Conservation (phyloP, 83 land plant genomes). For the Larix sibirica region DNA sequence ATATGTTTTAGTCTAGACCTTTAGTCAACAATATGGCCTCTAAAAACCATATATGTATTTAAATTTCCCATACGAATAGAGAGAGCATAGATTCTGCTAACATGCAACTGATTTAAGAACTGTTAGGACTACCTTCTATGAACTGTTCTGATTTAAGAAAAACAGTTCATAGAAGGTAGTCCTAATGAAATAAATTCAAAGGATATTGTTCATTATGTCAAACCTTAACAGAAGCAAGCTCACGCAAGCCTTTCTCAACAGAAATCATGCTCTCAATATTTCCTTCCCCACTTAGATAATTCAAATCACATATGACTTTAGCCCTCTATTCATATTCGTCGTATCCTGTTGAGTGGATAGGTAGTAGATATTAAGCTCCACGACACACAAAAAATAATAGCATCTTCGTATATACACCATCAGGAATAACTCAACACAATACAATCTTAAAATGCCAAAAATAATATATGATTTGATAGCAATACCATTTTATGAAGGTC, state of each 20-base stretch:
- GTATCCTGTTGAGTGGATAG: conserved; percentile 18
- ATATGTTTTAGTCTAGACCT: no score
- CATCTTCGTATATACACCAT: neutral
- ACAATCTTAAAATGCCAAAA: neutral
- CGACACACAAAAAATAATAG: neutral
- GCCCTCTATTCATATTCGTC: conserved; percentile 36
- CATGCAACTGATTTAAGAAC: no score
- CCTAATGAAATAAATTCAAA: neutral
- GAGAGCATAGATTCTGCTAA: no score
- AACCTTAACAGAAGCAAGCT: conserved; percentile 86
- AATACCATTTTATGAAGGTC: conserved; percentile 6
- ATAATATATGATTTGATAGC: neutral
- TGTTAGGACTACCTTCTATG: no score
- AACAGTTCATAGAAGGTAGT: neutral
- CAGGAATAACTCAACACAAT: neutral
- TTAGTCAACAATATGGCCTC: no score
- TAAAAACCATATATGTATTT: no score
- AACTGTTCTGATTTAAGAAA: no score
- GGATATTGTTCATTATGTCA: neutral
- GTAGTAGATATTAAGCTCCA: neutral
- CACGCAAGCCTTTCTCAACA: conserved; percentile 87
- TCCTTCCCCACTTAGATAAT: conserved; percentile 67
- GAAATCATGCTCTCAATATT: conserved; percentile 88
- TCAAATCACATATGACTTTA: conserved; percentile 40
- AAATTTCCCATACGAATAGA: no score